phyloP scores from a whole-genome alignment of 2,329 filamentous ascomycete species.

The Chaetomiaceae sp. region DNA sequence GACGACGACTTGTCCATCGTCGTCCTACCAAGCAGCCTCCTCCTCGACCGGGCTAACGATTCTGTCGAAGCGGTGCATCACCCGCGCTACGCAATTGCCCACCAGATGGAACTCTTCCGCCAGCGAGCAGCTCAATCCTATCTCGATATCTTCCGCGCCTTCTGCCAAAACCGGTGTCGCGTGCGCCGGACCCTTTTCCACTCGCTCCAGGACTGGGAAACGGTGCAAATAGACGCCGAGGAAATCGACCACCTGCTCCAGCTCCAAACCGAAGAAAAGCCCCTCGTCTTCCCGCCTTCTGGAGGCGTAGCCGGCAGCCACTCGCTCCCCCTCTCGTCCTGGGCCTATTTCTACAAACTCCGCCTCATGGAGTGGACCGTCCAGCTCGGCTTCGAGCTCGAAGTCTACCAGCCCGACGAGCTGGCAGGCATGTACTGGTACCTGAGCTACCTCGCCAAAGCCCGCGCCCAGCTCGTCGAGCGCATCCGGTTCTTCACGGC shows the following conservation, averaged over 20 bases:
- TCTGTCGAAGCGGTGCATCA: constrained; percentile 70
- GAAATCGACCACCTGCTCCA: constrained; percentile 68
- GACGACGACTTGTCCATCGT: constrained; percentile 77
- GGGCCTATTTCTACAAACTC: constrained; percentile 89
- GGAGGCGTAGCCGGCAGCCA: constrained; percentile 55
- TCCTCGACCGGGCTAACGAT: constrained; percentile 72
- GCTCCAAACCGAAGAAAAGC: constrained; percentile 54
- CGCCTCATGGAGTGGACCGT: constrained; percentile 80
- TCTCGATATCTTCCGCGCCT: constrained; percentile 74
- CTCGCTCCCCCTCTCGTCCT: constrained; percentile 74
- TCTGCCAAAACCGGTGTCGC: constrained; percentile 87
- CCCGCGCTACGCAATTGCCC: constrained; percentile 66
- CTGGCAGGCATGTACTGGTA: constrained; percentile 89
- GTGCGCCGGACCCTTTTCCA: constrained; percentile 87
- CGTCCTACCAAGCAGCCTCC: constrained; percentile 64
- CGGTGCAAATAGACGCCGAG: constrained; percentile 75
- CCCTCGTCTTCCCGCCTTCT: constrained; percentile 46
- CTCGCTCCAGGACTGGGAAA: constrained; percentile 76
- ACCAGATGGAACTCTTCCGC: constrained; percentile 67
- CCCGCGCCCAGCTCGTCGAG: constrained; percentile 64
- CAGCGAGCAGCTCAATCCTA: constrained; percentile 64
- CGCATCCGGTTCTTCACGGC: constrained; percentile 65
- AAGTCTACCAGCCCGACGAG: constrained; percentile 83
- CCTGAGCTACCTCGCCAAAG: constrained; percentile 67
- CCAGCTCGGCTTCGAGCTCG: constrained; percentile 89